These are phyloP conservation scores for Pyrus communis DNA, from an alignment of 306 rosid genomes.

Conservation along the genomic window DNA sequence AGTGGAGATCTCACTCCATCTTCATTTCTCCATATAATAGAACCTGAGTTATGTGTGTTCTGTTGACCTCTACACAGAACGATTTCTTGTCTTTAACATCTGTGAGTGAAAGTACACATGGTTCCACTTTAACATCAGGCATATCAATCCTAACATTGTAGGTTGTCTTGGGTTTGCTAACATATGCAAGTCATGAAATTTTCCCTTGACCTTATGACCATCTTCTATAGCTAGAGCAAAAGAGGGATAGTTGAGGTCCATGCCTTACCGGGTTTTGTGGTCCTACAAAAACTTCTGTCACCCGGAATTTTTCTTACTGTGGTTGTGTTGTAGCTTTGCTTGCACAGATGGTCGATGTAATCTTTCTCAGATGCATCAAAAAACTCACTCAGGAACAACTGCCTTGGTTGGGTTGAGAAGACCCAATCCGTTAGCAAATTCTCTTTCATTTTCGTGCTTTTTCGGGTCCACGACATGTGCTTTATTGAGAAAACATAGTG, in stretches of 20 bases:
- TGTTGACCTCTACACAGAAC: constrained; percentile 5
- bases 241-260: constrained; percentile 32
- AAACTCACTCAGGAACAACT: constrained; percentile 22
- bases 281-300: constrained; percentile 7
- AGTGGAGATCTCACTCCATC: constrained; percentile 21
- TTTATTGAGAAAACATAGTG: neutral
- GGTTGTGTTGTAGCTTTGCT: constrained; percentile 26
- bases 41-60: constrained; percentile 10
- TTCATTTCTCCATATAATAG: constrained; percentile 18
- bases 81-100: constrained; percentile 17
- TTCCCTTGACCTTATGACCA: constrained; percentile 10
- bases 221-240: constrained; percentile 18
- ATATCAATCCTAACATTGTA: neutral
- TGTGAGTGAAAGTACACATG: constrained; percentile 14
- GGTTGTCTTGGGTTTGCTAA: constrained; percentile 20
- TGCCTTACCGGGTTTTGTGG: constrained; percentile 9
- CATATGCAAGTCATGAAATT: constrained; percentile 24
- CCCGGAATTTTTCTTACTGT: constrained; percentile 5
- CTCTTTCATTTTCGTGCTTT: constrained; percentile 1
- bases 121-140: constrained; percentile 8
- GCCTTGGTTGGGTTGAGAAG: constrained; percentile 24
- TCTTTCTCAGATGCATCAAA: constrained; percentile 9
- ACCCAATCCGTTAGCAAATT: constrained; percentile 20
- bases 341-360: constrained; percentile 15
- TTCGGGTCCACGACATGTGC: constrained; percentile 6